phyloP scores from a whole-genome alignment of 306 rosid species.

The Prinsepia uniflora region DNA sequence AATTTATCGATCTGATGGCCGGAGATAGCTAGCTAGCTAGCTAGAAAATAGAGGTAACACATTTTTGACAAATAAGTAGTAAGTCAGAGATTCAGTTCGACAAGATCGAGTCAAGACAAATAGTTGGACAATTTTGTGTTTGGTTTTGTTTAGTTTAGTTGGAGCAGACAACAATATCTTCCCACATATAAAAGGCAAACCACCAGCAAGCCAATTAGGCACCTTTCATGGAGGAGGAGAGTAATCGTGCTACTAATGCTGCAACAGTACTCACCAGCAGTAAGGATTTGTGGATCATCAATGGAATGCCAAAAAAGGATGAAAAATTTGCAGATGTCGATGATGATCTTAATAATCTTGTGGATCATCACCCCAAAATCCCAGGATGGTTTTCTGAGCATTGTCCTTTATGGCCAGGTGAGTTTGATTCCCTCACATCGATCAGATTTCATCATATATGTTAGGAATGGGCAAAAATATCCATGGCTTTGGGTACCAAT shows the following conservation, averaged over 20 bases:
- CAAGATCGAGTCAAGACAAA: background rate
- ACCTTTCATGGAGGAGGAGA: background rate
- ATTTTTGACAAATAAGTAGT: background rate
- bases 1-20: background rate
- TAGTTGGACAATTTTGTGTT: background rate
- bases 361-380: conserved; percentile 29
- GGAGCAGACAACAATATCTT: background rate
- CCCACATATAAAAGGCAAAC: background rate
- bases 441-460: too few relatives aligned
- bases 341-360: background rate
- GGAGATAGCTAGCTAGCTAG: too few relatives aligned
- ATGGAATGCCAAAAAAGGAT: conserved; percentile 13
- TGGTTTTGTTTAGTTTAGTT: background rate
- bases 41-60: background rate
- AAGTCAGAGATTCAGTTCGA: background rate
- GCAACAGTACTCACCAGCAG: too few relatives aligned
- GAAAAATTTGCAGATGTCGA: conserved; percentile 1
- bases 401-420: conserved; percentile 70
- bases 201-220: background rate
- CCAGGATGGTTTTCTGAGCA: conserved; percentile 67
- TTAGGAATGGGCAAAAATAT: too few relatives aligned
- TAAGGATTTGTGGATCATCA: background rate
- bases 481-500: too few relatives aligned
- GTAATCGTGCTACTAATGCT: background rate
- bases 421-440: background rate